Percentiles rank a stretch among this genome's conserved stretches.
Conservation (phyloP, 1,284 basidiomycete genomes). For the Cutaneotrichosporon sp. region DNA sequence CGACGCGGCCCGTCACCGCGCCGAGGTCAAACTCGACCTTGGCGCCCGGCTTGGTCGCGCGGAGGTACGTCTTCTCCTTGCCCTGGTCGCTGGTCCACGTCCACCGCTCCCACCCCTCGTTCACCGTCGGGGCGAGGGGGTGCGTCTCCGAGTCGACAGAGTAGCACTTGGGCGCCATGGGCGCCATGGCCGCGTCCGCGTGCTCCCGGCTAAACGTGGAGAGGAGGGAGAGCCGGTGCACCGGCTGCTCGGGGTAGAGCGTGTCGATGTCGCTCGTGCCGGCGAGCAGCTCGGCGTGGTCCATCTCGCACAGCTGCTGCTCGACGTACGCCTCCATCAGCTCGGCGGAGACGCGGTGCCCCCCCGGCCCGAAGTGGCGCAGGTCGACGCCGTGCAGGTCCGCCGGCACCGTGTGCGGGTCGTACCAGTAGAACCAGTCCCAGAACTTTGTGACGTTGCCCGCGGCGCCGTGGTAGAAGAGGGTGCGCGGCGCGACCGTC, state of each 20-base stretch:
- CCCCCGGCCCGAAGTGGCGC: constrained; percentile 27
- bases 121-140: constrained; percentile 30
- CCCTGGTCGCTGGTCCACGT: constrained; percentile 44
- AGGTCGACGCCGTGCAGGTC: constrained; percentile 31
- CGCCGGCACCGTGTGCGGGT: constrained; percentile 7
- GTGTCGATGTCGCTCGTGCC: constrained; percentile 22
- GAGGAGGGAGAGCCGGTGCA: constrained; percentile 19
- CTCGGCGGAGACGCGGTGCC: constrained; percentile 36
- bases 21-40: constrained; percentile 38
- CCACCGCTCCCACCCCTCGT: constrained; percentile 44
- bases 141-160: constrained; percentile 31
- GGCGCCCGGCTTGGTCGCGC: constrained; percentile 41
- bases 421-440: constrained; percentile 15
- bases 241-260: constrained; percentile 25
- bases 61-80: constrained; percentile 36
- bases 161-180: constrained; percentile 32
- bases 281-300: constrained; percentile 21
- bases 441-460: constrained; percentile 19
- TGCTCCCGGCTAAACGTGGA: constrained; percentile 11
- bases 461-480: constrained; percentile 24
- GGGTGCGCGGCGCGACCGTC: constrained; percentile 39
- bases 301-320: constrained; percentile 45
- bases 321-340: constrained; percentile 45
- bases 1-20: constrained; percentile 30
- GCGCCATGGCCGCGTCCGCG: constrained; percentile 32